Conservation (phyloP, 352 stramenopile species). For the Globisporangium nodosum region DNA sequence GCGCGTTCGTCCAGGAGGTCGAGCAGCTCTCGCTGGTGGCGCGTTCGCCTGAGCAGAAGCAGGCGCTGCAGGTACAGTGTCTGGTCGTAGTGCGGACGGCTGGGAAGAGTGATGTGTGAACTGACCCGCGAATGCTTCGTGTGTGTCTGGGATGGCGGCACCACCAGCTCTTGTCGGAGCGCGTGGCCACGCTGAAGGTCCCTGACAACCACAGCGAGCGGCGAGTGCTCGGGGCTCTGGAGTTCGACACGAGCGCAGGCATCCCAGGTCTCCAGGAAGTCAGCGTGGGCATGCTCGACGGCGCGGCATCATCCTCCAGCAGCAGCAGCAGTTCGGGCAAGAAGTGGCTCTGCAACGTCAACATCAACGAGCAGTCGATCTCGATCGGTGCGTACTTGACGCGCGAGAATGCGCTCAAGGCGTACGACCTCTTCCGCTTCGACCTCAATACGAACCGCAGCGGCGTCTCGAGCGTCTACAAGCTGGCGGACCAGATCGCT, state of each 20-base stretch:
- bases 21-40: conserved; percentile 31
- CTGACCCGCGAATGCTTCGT: background rate
- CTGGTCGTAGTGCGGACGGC: background rate
- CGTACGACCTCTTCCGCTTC: conserved; percentile 36
- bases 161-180: conserved; percentile 5
- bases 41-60: conserved; percentile 17
- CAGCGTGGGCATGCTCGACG: background rate
- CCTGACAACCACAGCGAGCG: background rate
- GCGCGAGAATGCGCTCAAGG: conserved; percentile 30
- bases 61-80: conserved; percentile 12
- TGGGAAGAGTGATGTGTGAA: background rate
- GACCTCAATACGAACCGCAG: conserved; percentile 18
- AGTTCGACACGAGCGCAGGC: conserved; percentile 18
- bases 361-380: conserved; percentile 30
- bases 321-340: background rate
- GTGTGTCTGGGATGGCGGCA: background rate
- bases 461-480: conserved; percentile 23
- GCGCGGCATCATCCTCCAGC: background rate
- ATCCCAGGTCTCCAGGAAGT: conserved; percentile 43
- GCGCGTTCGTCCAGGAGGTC: conserved; percentile 49
- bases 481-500: conserved; percentile 16
- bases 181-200: background rate
- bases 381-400: conserved; percentile 32
- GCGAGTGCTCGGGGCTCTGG: conserved; percentile 12
- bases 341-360: conserved; percentile 51